These are phyloP conservation scores for Grigorovia transvaalensis DNA, from an alignment of 805 yeast species.

Conservation along the genomic window DNA sequence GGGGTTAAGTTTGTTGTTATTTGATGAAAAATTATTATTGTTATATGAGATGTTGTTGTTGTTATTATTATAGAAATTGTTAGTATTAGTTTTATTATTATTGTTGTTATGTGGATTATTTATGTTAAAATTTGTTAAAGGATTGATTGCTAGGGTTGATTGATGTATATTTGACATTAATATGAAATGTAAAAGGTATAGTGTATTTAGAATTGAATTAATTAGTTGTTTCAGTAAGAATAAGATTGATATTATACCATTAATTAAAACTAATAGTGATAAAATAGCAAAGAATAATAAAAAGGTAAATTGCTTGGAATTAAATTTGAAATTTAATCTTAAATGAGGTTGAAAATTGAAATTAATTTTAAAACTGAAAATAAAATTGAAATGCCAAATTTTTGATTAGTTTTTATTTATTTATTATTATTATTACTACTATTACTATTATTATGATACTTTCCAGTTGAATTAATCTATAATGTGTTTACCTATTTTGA, in stretches of 20 bases:
- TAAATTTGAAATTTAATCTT: neutral
- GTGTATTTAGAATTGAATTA: neutral
- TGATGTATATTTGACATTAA: neutral
- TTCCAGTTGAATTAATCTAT: no score
- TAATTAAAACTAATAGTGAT: neutral
- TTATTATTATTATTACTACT: neutral
- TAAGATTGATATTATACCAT: neutral
- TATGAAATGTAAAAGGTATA: neutral
- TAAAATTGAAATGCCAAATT: neutral
- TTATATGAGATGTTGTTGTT: neutral
- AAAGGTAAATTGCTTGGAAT: neutral
- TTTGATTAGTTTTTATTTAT: neutral
- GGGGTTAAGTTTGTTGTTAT: no score
- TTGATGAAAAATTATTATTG: neutral
- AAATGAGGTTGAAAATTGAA: neutral
- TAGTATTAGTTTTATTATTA: neutral
- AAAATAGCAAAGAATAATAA: neutral
- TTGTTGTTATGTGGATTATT: neutral
- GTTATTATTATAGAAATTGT: neutral
- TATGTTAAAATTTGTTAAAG: conserved; percentile 1
- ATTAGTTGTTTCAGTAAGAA: neutral
- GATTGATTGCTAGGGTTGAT: conserved; percentile 7
- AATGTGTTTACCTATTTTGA: no score
- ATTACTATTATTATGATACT: no score
- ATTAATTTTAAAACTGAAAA: no score